Conservation (phyloP, 2,329 filamentous ascomycete species). For the Ceratocystis variospora region DNA sequence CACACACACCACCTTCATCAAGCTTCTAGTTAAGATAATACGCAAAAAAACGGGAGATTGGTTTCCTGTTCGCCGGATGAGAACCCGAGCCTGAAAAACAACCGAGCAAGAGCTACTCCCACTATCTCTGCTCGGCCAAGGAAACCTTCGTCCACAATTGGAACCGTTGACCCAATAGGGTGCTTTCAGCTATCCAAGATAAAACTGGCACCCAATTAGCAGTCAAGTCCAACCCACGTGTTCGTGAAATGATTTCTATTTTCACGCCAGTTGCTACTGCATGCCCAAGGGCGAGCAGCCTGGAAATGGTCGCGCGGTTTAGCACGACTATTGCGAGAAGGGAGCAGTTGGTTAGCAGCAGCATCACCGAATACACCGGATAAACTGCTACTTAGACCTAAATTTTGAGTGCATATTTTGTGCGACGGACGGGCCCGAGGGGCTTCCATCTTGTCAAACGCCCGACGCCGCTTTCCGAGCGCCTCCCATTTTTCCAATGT, state of each 20-base stretch:
- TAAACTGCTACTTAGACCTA: slow-evolving; percentile 1
- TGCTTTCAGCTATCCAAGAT: slow-evolving; percentile 24
- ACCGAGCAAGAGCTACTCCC: not conserved
- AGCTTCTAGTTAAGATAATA: not conserved
- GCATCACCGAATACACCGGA: slow-evolving; percentile 10
- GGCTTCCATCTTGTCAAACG: slow-evolving; percentile 26
- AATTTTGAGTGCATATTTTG: not conserved
- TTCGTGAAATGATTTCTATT: slow-evolving; percentile 16
- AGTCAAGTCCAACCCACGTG: slow-evolving; percentile 19
- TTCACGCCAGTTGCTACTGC: slow-evolving; percentile 18
- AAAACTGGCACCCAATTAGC: slow-evolving; percentile 9
- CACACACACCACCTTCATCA: not conserved
- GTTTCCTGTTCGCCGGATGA: slow-evolving; percentile 41
- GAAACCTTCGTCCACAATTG: slow-evolving; percentile 19
- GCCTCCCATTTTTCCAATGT: slow-evolving; percentile 75
- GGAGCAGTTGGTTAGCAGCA: slow-evolving; percentile 6
- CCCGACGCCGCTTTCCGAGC: slow-evolving; percentile 70
- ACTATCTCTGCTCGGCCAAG: not conserved
- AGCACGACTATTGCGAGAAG: slow-evolving; percentile 2
- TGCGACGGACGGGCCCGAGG: not conserved
- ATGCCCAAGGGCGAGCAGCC: slow-evolving; percentile 12
- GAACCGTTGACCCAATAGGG: slow-evolving; percentile 18
- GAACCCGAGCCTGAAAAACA: slow-evolving; percentile 2
- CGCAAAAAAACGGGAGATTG: not conserved
- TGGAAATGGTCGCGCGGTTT: slow-evolving; percentile 14